These are phyloP conservation scores for Cardamine occulta DNA, from an alignment of 345 rosid genomes.

Conservation along the genomic window DNA sequence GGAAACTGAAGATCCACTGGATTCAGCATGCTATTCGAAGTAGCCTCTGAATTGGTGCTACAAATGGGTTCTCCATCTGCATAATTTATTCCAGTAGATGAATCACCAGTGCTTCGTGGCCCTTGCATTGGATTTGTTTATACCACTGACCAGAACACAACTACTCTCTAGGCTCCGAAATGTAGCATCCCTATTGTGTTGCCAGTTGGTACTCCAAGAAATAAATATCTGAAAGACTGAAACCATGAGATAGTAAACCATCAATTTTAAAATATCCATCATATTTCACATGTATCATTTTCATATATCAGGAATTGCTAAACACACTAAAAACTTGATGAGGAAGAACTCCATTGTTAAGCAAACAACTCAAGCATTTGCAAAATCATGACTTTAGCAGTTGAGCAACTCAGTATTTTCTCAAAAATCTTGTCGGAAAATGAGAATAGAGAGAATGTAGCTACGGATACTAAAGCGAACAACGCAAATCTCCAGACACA, in stretches of 20 bases:
- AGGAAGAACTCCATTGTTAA: background rate
- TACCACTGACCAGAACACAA: slow-evolving; percentile 28
- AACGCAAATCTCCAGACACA: background rate
- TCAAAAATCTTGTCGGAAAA: slow-evolving; percentile 8
- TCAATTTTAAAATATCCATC: background rate
- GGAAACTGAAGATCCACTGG: slow-evolving; percentile 55
- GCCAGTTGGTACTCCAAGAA: slow-evolving; percentile 6
- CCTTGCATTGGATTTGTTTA: slow-evolving; percentile 38
- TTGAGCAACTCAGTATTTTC: background rate
- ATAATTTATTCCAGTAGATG: slow-evolving; percentile 36
- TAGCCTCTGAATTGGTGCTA: slow-evolving; percentile 32
- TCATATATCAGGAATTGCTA: background rate
- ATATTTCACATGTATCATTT: slow-evolving; percentile 2
- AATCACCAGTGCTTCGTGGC: slow-evolving; percentile 34
- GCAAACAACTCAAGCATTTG: slow-evolving; percentile 23
- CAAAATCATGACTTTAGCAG: slow-evolving; percentile 20
- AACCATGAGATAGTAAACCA: background rate
- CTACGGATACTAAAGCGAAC: background rate
- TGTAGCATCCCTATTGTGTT: slow-evolving; percentile 13
- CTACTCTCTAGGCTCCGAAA: background rate
- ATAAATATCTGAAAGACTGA: slow-evolving; percentile 1
- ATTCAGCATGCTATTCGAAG: slow-evolving; percentile 47
- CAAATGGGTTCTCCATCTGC: slow-evolving; percentile 39
- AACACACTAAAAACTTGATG: slow-evolving; percentile 1
- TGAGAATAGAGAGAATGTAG: slow-evolving; percentile 12